These are phyloP conservation scores for Prunus persica DNA, from an alignment of 306 rosid genomes.

Conservation along the genomic window DNA sequence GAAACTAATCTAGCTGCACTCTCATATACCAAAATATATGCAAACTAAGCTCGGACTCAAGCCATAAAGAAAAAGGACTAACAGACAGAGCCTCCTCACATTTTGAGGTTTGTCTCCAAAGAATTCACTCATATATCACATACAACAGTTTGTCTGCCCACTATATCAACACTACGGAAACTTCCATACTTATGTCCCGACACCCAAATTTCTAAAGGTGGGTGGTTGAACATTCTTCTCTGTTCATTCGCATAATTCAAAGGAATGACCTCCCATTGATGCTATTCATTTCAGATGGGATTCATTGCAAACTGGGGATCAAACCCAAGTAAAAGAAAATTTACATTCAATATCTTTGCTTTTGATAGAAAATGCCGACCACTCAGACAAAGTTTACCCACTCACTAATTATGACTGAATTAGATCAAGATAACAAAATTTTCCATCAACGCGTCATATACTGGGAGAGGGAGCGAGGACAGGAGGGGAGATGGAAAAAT, in stretches of 20 bases:
- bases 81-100: no score
- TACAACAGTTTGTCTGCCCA: not conserved
- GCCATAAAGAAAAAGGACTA: no score
- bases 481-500: not conserved
- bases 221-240: not conserved
- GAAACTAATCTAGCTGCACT: not conserved
- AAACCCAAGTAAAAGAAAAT: not conserved
- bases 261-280: not conserved
- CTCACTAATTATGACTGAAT: not conserved
- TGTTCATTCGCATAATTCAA: not conserved
- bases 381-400: not conserved
- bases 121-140: no score
- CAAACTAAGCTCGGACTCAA: not conserved
- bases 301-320: not conserved
- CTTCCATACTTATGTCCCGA: not conserved
- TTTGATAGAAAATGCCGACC: not conserved
- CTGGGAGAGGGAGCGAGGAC: not conserved
- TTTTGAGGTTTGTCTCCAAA: no score
- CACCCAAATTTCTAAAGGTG: not conserved
- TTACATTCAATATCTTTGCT: not conserved
- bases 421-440: not conserved
- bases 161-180: no score
- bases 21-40: not conserved
- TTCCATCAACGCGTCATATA: not conserved
- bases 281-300: not conserved